A percentile compares a stretch with the other conserved stretches of the same genome.
Evolutionary conservation across 75 land plant genomes (phyloP).

Genomic region (Pinus taeda): DNA sequence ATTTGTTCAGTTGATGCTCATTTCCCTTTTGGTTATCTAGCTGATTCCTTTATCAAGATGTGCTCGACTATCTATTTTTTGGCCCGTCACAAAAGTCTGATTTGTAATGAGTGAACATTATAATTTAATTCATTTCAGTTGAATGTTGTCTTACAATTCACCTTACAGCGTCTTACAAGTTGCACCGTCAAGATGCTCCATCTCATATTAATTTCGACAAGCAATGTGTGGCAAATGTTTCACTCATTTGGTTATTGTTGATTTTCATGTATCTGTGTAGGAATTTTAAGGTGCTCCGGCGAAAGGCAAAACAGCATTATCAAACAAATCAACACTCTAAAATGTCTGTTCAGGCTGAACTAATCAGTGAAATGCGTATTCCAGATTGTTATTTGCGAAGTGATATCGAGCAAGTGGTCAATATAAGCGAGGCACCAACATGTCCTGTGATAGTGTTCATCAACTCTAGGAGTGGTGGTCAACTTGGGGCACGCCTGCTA

Average conservation of each 20-base stretch:
- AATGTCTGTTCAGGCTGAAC: background rate
- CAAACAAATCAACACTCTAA: background rate
- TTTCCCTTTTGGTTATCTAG: background rate
- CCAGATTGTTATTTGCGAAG: conserved; percentile 45
- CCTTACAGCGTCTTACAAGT: too few species aligned
- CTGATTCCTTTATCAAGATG: background rate
- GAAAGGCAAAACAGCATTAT: background rate
- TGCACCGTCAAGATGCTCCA: too few species aligned
- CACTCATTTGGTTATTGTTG: background rate
- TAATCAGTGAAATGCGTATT: conserved; percentile 13
- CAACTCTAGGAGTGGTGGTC: conserved; percentile 89
- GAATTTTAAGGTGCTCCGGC: background rate
- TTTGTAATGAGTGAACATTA: background rate
- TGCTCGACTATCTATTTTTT: background rate
- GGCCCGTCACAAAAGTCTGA: background rate
- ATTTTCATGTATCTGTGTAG: background rate
- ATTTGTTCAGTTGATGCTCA: background rate
- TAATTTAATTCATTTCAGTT: too few species aligned
- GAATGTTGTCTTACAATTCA: too few species aligned
- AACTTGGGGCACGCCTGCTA: conserved; percentile 71
- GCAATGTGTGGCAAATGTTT: background rate
- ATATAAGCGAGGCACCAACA: conserved; percentile 19
- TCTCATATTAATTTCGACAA: background rate
- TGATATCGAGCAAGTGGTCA: background rate
- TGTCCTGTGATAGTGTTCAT: conserved; percentile 87